Evolutionary conservation across 306 rosid genomes (phyloP), one percentile per base, ranked within the genome.

Genomic region (Casuarina cunninghamiana): DNA sequence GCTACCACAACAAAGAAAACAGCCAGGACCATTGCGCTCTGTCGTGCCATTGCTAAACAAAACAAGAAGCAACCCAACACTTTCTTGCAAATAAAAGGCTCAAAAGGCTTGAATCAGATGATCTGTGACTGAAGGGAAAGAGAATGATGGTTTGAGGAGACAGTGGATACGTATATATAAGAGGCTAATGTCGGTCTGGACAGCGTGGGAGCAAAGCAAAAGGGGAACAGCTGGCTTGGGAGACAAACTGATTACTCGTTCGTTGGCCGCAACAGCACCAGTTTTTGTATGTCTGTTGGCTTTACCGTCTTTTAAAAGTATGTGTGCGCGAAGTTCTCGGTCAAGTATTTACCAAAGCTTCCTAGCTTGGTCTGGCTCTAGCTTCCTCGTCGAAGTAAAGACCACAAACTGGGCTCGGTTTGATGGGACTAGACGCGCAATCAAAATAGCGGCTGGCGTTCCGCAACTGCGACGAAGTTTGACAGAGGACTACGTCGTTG

Each of bases 31-130:
- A 79, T 43, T 16, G 57, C 35, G 39, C 11, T 32, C 6, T 38
- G 0, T 11, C 53, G 35, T 8, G 87, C 90, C 92, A 91, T 91
- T 26, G 67, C 21, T 39, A 75, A 26, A 6, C 6, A 44, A 3
- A n/a, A 5, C 9, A 55, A 35, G 32, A 67, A 53, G 57, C 21
- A 53, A 19, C 21, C 9, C 62, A 19, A 21, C 7, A 8, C 8
- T 44, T 26, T 26, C 32, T 26, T 26, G 32, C 32, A 26, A 26
- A 26, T 26, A 26, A 0, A 26, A 26, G 32, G 32, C 32, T 26
- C 32, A 26, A 26, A 26, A 26, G 32, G 32, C 32, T 26, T 26
- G 32, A 26, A 26, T 26, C 32, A 26, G 32, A 26, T 37, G 11
- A 5, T 9, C 0, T 3, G 5, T 6, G 35, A 26, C n/a, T 26